A percentile compares a stretch with the other conserved stretches of the same genome.
Conservation (phyloP, 2,329 filamentous ascomycete species). For the Aspergillus fumigatus region DNA sequence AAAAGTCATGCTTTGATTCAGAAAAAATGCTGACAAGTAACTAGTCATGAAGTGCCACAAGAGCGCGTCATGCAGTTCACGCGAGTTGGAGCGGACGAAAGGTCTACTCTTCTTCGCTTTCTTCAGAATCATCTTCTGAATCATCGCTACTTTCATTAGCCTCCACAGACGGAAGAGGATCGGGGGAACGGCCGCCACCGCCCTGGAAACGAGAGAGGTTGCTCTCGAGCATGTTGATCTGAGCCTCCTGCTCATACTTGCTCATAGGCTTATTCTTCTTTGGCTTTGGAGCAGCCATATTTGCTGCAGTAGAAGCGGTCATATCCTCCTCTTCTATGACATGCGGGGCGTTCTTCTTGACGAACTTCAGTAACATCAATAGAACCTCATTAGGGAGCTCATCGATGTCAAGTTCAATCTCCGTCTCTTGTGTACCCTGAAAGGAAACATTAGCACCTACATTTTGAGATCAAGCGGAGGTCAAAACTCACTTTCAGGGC, state of each 20-base stretch:
- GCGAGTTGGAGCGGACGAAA: not conserved
- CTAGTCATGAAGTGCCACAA: not conserved
- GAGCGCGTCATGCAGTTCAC: not conserved
- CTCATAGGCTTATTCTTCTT: slow-evolving; percentile 52
- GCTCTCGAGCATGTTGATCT: slow-evolving; percentile 46
- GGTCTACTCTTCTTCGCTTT: slow-evolving; percentile 48
- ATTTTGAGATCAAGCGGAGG: not conserved
- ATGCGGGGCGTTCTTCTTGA: slow-evolving; percentile 44
- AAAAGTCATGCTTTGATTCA: not conserved
- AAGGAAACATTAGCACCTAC: slow-evolving; percentile 8
- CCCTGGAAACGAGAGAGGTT: slow-evolving; percentile 45
- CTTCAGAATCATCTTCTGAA: slow-evolving; percentile 46
- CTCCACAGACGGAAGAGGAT: slow-evolving; percentile 42
- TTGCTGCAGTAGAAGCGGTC: slow-evolving; percentile 26
- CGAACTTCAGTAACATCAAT: slow-evolving; percentile 42
- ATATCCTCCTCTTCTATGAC: slow-evolving; percentile 41
- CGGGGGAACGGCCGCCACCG: slow-evolving; percentile 38
- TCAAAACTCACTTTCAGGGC: slow-evolving; percentile 56
- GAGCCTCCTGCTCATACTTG: slow-evolving; percentile 47
- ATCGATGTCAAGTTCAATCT: slow-evolving; percentile 47
- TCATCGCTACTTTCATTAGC: slow-evolving; percentile 42
- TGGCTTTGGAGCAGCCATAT: slow-evolving; percentile 37
- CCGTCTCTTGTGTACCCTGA: slow-evolving; percentile 42
- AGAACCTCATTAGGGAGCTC: slow-evolving; percentile 46
- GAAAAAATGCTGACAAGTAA: not conserved